A percentile compares a stretch with the other conserved stretches of the same genome.
Evolutionary conservation across 192 early-diverging fungal species (phyloP).

Genomic region (Cladochytrium replicatum): DNA sequence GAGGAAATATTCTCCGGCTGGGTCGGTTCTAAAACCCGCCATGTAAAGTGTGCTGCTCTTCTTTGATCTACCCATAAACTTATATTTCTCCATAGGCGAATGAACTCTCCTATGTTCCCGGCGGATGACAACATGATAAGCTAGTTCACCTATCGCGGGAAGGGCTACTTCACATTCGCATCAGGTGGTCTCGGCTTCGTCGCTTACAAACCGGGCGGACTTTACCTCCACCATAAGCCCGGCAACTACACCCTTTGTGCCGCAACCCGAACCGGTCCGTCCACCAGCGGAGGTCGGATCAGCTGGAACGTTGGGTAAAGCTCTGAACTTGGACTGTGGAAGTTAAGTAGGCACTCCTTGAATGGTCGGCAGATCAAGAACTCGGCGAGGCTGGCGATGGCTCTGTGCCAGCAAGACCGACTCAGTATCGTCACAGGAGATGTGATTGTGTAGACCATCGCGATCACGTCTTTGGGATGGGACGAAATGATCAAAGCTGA

Average conservation of each 20-base stretch:
- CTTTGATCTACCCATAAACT: no score
- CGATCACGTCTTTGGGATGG: slow-evolving; percentile 24
- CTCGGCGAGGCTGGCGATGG: slow-evolving; percentile 27
- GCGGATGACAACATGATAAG: background rate
- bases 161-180: slow-evolving; percentile 15
- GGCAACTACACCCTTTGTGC: background rate
- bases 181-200: slow-evolving; percentile 11
- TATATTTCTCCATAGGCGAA: no score
- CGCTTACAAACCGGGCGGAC: slow-evolving; percentile 13
- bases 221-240: slow-evolving; percentile 19
- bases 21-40: slow-evolving; percentile 19
- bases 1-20: slow-evolving; percentile 31
- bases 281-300: slow-evolving; percentile 16
- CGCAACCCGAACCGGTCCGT: background rate
- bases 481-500: slow-evolving; percentile 22
- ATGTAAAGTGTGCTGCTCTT: slow-evolving; percentile 1
- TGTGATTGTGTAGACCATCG: slow-evolving; percentile 32
- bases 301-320: slow-evolving; percentile 5
- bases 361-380: slow-evolving; percentile 41
- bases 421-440: slow-evolving; percentile 20
- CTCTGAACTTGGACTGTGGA: slow-evolving; percentile 12
- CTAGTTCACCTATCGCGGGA: slow-evolving; percentile 18
- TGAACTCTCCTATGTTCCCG: no score
- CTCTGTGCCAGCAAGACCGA: slow-evolving; percentile 21
- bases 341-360: slow-evolving; percentile 16